phyloP scores from a whole-genome alignment of 768 basidiomycete species.

The Tubosaeta sp. region DNA sequence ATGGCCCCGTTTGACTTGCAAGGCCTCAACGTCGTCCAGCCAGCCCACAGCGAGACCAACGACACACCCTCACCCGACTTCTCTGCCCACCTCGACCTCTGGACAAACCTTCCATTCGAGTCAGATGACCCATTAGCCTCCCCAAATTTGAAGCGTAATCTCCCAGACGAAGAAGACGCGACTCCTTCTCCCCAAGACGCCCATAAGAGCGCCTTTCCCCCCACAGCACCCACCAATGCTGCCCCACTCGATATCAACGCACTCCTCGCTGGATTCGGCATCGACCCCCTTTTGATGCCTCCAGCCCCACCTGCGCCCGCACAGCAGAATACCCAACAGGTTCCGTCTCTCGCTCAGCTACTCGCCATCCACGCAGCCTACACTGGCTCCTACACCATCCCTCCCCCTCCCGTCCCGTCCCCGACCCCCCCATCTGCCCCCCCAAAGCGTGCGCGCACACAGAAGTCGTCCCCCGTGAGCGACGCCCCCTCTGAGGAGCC shows the following conservation, averaged over 20 bases:
- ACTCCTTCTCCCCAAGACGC: slow-evolving; percentile 35
- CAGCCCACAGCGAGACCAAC: slow-evolving; percentile 46
- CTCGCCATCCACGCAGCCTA: slow-evolving; percentile 55
- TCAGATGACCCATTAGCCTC: slow-evolving; percentile 60
- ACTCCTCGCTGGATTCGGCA: slow-evolving; percentile 36
- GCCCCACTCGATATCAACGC: slow-evolving; percentile 42
- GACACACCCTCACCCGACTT: slow-evolving; percentile 68
- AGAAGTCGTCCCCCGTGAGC: slow-evolving; percentile 42
- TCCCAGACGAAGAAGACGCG: slow-evolving; percentile 38
- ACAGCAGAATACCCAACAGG: slow-evolving; percentile 23
- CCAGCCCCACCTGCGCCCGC: slow-evolving; percentile 20
- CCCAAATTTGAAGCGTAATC: slow-evolving; percentile 32
- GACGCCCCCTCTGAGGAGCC: slow-evolving; percentile 28
- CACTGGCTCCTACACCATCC: slow-evolving; percentile 20
- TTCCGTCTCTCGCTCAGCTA: slow-evolving; percentile 67
- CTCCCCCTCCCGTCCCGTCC: slow-evolving; percentile 12
- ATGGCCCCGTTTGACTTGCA: slow-evolving; percentile 68
- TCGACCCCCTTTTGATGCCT: slow-evolving; percentile 40
- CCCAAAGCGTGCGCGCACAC: slow-evolving; percentile 53
- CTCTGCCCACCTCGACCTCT: slow-evolving; percentile 72
- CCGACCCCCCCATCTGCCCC: slow-evolving; percentile 12
- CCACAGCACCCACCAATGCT: slow-evolving; percentile 32
- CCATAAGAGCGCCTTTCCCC: slow-evolving; percentile 55
- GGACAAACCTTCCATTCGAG: slow-evolving; percentile 80
- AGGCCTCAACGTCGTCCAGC: slow-evolving; percentile 75